phyloP scores from a whole-genome alignment of 768 basidiomycete species.

The Podaxis sp. region DNA sequence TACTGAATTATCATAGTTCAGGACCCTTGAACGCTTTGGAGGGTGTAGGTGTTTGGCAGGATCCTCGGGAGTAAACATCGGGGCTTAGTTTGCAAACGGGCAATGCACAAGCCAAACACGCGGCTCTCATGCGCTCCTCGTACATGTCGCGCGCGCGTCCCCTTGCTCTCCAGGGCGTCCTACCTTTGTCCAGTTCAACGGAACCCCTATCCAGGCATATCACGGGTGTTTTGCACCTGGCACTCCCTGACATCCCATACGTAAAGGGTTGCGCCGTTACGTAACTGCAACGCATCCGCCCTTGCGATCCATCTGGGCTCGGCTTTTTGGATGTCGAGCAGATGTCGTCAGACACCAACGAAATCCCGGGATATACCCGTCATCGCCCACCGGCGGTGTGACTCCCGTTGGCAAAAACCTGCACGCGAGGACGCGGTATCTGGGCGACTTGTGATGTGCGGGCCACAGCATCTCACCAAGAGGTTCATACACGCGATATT shows the following conservation, averaged over 20 bases:
- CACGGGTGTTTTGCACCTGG: slow-evolving; percentile 15
- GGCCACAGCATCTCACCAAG: slow-evolving; percentile 10
- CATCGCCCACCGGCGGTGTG: not conserved
- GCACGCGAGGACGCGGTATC: not conserved
- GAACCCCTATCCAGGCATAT: slow-evolving; percentile 11
- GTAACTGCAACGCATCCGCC: slow-evolving; percentile 14
- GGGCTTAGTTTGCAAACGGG: not conserved
- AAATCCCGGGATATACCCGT: not conserved
- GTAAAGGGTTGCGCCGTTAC: slow-evolving; percentile 14
- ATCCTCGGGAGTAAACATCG: not conserved
- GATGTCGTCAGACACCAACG: slow-evolving; percentile 11
- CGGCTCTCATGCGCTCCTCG: slow-evolving; percentile 9
- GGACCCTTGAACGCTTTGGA: not conserved
- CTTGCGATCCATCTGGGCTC: slow-evolving; percentile 9
- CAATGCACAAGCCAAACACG: not conserved
- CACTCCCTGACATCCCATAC: slow-evolving; percentile 7
- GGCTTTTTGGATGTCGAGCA: slow-evolving; percentile 2
- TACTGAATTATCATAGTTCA: not conserved
- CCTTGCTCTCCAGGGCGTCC: slow-evolving; percentile 7
- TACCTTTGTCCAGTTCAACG: not conserved
- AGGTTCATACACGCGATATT: slow-evolving; percentile 15
- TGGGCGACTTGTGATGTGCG: slow-evolving; percentile 4
- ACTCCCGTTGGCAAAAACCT: not conserved
- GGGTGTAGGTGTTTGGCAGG: slow-evolving; percentile 3
- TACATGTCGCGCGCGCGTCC: slow-evolving; percentile 1